Evolutionary conservation across 2,329 filamentous ascomycete species (phyloP).

Genomic region (Neonectria faginata): DNA sequence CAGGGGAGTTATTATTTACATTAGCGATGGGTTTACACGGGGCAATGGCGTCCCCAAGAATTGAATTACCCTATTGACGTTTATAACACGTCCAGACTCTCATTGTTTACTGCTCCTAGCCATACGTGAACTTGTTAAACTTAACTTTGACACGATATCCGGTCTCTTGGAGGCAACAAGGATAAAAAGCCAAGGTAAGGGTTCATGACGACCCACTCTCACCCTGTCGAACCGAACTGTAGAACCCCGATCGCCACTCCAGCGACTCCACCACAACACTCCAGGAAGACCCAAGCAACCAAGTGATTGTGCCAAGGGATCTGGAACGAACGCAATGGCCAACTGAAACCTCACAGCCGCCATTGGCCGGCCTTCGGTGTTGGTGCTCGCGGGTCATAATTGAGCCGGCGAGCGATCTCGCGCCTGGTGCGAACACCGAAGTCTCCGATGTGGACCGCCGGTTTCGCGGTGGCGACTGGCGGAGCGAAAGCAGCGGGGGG

Average conservation of each 20-base stretch:
- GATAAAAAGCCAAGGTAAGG: constrained; percentile 9
- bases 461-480: constrained; percentile 17
- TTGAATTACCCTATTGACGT: constrained; percentile 31
- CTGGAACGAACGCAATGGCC: not conserved
- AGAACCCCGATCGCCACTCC: constrained; percentile 6
- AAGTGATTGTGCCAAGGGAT: too few relatives aligned
- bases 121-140: not conserved
- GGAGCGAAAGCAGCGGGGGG: constrained; percentile 3
- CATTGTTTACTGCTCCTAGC: not conserved
- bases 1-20: constrained; percentile 38
- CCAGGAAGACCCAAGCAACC: not conserved
- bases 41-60: constrained; percentile 39
- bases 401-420: constrained; percentile 5
- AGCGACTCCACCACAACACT: not conserved
- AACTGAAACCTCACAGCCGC: not conserved
- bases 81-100: constrained; percentile 3
- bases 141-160: not conserved
- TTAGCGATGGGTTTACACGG: constrained; percentile 42
- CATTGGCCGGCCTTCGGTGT: not conserved
- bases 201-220: constrained; percentile 11
- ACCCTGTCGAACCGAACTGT: constrained; percentile 11
- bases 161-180: not conserved
- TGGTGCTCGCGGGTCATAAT: constrained; percentile 5
- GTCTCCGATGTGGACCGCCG: constrained; percentile 7
- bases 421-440: constrained; percentile 13